Percentiles rank a stretch among this genome's conserved stretches.
Conservation (phyloP, 176 grass and related monocot genomes). For the Tuctoria greenei region DNA sequence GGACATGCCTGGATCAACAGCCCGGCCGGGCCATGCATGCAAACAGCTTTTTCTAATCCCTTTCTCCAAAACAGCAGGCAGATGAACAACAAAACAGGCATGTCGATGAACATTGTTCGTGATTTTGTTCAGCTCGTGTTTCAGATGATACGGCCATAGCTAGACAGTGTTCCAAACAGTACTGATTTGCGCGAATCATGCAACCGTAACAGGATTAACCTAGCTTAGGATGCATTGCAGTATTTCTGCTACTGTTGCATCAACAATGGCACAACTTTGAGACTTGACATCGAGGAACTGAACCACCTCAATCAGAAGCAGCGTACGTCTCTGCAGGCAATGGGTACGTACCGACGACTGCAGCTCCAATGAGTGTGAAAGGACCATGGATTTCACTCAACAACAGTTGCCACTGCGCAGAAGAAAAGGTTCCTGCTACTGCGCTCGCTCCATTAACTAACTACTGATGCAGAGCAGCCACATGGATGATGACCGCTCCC, state of each 20-base stretch:
- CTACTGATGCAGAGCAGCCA: constrained; percentile 38
- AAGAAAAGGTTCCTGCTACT: constrained; percentile 42
- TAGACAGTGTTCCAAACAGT: not conserved
- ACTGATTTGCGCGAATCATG: not conserved
- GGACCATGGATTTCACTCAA: not conserved
- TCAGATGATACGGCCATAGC: not conserved
- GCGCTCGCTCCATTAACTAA: constrained; percentile 33
- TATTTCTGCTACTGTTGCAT: constrained; percentile 16
- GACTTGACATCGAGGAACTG: constrained; percentile 25
- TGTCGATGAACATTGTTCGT: constrained; percentile 20
- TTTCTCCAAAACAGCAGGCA: not conserved
- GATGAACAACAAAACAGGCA: not conserved
- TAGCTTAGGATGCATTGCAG: too few relatives aligned
- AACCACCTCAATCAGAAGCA: too few relatives aligned
- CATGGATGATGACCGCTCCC: constrained; percentile 24
- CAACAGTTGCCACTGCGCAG: constrained; percentile 24
- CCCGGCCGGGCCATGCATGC: not conserved
- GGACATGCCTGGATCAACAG: constrained; percentile 6
- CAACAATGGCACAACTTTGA: constrained; percentile 32
- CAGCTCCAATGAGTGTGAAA: too few relatives aligned
- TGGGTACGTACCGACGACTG: too few relatives aligned
- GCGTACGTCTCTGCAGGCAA: too few relatives aligned
- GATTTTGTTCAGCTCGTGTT: not conserved
- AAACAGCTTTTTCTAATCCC: constrained; percentile 17
- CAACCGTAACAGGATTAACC: constrained; percentile 6